Base-by-base conservation (phyloP, 805 yeast genomes). In the Komagataella pseudopastoris region DNA sequence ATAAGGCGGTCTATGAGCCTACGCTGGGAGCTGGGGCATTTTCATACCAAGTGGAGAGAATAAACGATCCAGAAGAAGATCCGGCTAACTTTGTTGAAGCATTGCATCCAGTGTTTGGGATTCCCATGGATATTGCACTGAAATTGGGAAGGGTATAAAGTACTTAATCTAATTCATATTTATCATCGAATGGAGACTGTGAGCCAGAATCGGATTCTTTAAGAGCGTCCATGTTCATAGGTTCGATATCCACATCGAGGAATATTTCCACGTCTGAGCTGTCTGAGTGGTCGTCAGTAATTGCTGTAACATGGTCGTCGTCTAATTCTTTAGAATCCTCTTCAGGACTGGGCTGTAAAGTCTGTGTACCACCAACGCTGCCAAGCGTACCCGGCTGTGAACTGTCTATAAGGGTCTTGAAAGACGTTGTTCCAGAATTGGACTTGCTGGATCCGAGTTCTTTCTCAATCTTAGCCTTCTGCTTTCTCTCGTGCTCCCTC, bases 1-100 rank as follows among this genome's bases (percentile, higher is more conserved):
- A 80, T 18, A 7, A 45, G 24, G 8, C 24, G 3, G 23, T 16
- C 5, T n/a, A 20, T 22, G 47, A 45, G n/a, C 22, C 16, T 16
- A 5, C 23, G 22, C 7, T 22, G 30, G n/a, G 23, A 45, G 30
- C 24, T 14, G 23, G 16, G 6, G 47, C 30, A 45, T 23, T 22
- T 22, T 14, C n/a, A 14, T 22, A 20, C 12, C 47, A 14, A 18
- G 16, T 45, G 47, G 16, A 20, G 22, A 14, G 24, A 6, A 20
- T 16, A 6, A 14, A 45, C n/a, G n/a, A 45, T 22, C 16, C 22
- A n/a, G 10, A 23, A 45, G 16, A 23, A 45, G 22, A 45, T 45
- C n/a, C 47, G 18, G 47, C 7, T 18, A 45, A 45, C 30, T 45
- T 45, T 18, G 24, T 45, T 45, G 47, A 16, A 12, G 22, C 47